phyloP scores from a whole-genome alignment of 2,329 filamentous ascomycete species.

The Myriosclerotinia duriaeana region DNA sequence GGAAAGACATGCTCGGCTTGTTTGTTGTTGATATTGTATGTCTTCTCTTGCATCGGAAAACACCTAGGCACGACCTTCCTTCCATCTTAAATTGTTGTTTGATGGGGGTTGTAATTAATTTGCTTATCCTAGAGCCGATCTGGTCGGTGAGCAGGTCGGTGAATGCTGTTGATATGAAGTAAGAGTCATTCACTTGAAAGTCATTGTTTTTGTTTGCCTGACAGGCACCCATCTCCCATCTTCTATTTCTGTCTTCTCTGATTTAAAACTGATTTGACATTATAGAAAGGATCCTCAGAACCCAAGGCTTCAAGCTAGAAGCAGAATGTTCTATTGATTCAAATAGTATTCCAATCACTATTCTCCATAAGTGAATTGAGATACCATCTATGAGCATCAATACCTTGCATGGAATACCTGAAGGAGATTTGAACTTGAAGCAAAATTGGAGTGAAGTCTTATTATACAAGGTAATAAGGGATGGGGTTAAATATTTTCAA shows the following conservation, averaged over 20 bases:
- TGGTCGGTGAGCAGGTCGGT: neutral
- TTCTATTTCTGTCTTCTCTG: neutral
- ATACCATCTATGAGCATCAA: neutral
- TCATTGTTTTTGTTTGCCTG: neutral
- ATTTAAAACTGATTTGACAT: neutral
- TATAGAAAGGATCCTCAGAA: neutral
- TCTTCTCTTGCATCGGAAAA: neutral
- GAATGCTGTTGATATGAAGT: neutral
- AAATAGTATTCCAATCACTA: neutral
- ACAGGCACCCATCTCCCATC: neutral
- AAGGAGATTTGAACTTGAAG: neutral
- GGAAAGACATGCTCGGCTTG: conserved; percentile 2
- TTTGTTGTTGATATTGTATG: neutral
- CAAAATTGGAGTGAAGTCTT: neutral
- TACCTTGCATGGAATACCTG: neutral
- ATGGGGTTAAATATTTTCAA: neutral
- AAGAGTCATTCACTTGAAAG: no score
- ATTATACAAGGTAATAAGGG: neutral
- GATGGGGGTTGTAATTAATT: neutral
- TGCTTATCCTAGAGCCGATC: neutral
- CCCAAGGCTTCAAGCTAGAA: neutral
- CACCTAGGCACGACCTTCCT: neutral
- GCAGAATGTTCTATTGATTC: no score
- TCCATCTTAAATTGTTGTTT: neutral
- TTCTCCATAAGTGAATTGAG: neutral